Evolutionary conservation across 148 eudicot genomes (phyloP).

Genomic region (Bassia scoparia): DNA sequence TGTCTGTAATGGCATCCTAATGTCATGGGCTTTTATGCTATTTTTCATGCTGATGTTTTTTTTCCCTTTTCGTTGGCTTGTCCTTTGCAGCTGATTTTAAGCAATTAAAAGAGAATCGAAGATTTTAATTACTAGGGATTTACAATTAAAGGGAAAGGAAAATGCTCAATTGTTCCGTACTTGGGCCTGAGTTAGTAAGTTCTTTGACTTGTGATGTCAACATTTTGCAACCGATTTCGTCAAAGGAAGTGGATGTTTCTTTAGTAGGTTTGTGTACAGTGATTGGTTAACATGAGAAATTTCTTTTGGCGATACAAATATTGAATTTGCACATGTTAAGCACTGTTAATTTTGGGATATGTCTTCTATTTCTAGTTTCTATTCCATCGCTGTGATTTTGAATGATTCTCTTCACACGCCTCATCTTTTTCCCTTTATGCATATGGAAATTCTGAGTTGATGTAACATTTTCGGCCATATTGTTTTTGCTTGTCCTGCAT

Average conservation of each 20-base stretch:
- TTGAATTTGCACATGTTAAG: neutral
- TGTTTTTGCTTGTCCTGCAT: too few species aligned
- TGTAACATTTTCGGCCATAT: too few species aligned
- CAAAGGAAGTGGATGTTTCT: neutral
- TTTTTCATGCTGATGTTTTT: neutral
- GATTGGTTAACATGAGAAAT: slow-evolving; percentile 1
- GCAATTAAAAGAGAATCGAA: slow-evolving; percentile 41
- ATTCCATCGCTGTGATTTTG: too few species aligned
- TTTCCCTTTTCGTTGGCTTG: slow-evolving; percentile 3
- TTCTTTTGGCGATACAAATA: neutral
- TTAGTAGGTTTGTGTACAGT: slow-evolving; percentile 21
- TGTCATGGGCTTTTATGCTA: neutral
- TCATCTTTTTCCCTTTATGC: too few species aligned
- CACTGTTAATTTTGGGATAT: neutral
- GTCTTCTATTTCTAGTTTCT: too few species aligned
- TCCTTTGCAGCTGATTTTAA: slow-evolving; percentile 41
- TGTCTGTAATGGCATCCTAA: too few species aligned
- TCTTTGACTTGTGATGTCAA: too few species aligned
- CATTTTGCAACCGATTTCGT: too few species aligned
- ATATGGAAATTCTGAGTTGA: too few species aligned
- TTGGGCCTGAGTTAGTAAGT: slow-evolving; percentile 37
- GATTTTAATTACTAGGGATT: slow-evolving; percentile 40
- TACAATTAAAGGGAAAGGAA: slow-evolving; percentile 39
- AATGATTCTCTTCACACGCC: too few species aligned
- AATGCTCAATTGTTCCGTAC: slow-evolving; percentile 38